Conservation (phyloP, 2,329 filamentous ascomycete genomes). For the Helminthosporium solani region DNA sequence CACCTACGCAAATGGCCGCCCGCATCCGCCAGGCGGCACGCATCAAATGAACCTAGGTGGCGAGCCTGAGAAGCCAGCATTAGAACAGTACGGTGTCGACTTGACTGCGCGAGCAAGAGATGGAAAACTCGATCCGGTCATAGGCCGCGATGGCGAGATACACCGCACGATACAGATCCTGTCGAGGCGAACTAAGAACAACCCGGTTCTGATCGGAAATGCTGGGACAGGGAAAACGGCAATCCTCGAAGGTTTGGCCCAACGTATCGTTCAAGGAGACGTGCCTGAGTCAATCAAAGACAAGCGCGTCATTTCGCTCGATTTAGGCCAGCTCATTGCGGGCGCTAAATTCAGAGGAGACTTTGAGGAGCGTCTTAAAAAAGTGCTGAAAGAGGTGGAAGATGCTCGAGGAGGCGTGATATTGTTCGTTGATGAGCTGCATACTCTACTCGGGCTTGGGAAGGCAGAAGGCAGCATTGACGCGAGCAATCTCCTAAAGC, state of each 20-base stretch:
- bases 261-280: slow-evolving; percentile 87
- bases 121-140: slow-evolving; percentile 93
- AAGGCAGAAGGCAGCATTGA: slow-evolving; percentile 97
- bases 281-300: slow-evolving; percentile 96
- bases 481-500: slow-evolving; percentile 91
- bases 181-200: slow-evolving; percentile 91
- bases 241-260: slow-evolving; percentile 83
- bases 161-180: slow-evolving; percentile 93
- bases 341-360: slow-evolving; percentile 95
- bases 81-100: slow-evolving; percentile 90
- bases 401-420: slow-evolving; percentile 87
- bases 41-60: slow-evolving; percentile 88
- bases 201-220: slow-evolving; percentile 88
- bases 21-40: slow-evolving; percentile 86
- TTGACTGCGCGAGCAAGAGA: slow-evolving; percentile 80
- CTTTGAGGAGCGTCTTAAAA: slow-evolving; percentile 91
- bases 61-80: slow-evolving; percentile 75
- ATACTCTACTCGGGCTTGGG: slow-evolving; percentile 85
- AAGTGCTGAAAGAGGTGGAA: slow-evolving; percentile 86
- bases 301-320: slow-evolving; percentile 82
- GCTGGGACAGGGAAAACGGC: slow-evolving; percentile 94
- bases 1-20: slow-evolving; percentile 60
- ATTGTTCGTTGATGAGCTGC: slow-evolving; percentile 91
- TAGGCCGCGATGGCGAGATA: slow-evolving; percentile 88
- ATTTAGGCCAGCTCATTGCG: slow-evolving; percentile 89